Evolutionary conservation across 108 stramenopile species (phyloP), one percentile per base, ranked within the genome.

Genomic region (Bacterosira constricta): DNA sequence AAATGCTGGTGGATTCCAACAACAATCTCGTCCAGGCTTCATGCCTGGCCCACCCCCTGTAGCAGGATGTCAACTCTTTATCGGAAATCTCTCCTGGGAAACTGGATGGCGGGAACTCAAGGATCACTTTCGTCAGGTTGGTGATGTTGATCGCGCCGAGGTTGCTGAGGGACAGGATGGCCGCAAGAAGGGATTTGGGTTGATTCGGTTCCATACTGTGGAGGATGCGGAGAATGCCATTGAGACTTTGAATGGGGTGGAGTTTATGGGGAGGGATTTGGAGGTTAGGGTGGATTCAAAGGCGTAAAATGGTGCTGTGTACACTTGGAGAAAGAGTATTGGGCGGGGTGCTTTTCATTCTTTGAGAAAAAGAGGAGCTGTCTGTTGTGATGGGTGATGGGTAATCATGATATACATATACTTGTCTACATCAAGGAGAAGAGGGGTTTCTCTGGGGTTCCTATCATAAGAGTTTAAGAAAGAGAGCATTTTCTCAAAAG

Each of bases 191-290:
- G 96, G 97, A 18, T 96, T 78, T 71, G 98, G 94, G 25, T 90
- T 88, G 26, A 93, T 98, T 12, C 86, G 91, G 12, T 97, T 91
- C 70, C 68, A 56, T 13, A 80, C 69, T n/a, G 83, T 88, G 38
- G 80, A 77, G 60, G 96, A 95, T 69, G 98, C 98, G 7, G 45
- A 72, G 45, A 67, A 64, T 9, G 98, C 98, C 2, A 96, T 98
- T 63, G 53, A 62, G 8, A 41, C 63, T 42, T 63, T 97, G 41
- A 85, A 96, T 69, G 96, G 97, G 37, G 79, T 57, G 26, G 89
- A 92, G 55, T 83, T 96, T 42, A 67, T 85, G 51, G 95, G 91
- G 13, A 81, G 91, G 39, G 37, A 65, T 11, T 66, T 96, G 55
- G 83, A 89, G 65, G 91, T 96, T 17, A 74, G 87, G 25, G 27